Percentiles rank a stretch among this genome's conserved stretches.
Evolutionary conservation across 306 rosid species (phyloP).

Genomic region (Cucurbita pepo): DNA sequence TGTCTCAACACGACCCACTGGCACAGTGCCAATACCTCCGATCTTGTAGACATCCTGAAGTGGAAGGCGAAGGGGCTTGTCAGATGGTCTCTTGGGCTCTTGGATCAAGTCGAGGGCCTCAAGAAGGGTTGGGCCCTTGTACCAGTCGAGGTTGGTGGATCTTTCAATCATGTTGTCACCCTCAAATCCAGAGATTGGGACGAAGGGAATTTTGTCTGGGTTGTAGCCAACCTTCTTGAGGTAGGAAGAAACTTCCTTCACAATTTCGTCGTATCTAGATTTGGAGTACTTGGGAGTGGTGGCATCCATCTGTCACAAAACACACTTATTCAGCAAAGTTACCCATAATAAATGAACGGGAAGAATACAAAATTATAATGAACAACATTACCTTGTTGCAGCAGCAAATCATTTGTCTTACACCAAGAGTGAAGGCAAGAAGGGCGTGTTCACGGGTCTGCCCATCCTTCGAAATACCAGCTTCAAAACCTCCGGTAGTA

Average conservation of each 20-base stretch:
- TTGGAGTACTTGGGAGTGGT: conserved; percentile 80
- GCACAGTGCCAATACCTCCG: conserved; percentile 91
- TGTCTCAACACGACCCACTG: conserved; percentile 80
- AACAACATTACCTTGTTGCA: conserved; percentile 51
- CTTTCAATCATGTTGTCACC: conserved; percentile 90
- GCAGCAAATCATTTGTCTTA: conserved; percentile 82
- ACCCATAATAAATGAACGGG: no score
- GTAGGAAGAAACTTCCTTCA: conserved; percentile 86
- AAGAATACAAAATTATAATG: no score
- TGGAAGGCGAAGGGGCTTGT: conserved; percentile 79
- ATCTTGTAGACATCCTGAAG: conserved; percentile 97
- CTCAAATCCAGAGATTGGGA: not conserved
- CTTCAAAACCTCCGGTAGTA: conserved; percentile 86
- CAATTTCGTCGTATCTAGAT: conserved; percentile 76
- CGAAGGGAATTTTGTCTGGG: not conserved
- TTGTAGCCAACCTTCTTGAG: conserved; percentile 33
- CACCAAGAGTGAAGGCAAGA: conserved; percentile 89
- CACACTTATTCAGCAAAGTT: no score
- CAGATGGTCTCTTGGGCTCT: conserved; percentile 79
- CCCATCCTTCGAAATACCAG: conserved; percentile 90
- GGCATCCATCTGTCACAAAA: conserved; percentile 57
- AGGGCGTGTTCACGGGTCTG: conserved; percentile 95
- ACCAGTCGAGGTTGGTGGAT: conserved; percentile 89
- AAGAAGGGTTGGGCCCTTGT: conserved; percentile 91
- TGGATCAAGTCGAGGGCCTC: conserved; percentile 62